Evolutionary conservation across 305 asterid genomes (phyloP), one percentile per base, ranked within the genome.

Genomic region (Fraxinus greggii): DNA sequence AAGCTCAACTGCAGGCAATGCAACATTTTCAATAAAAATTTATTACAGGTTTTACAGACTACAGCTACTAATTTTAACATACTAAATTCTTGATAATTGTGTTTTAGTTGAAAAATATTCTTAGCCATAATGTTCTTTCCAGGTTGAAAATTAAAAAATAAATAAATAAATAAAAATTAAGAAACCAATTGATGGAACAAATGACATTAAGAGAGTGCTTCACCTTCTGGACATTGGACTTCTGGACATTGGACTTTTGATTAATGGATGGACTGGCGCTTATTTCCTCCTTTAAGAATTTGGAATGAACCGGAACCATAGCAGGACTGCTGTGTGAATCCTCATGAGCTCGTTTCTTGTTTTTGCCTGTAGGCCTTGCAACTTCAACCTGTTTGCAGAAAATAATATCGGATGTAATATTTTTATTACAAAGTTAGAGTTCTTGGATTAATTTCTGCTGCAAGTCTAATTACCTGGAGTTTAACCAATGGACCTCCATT

Each of bases 361-460:
- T 94, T 86, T 79, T 90, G 65, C 89, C 96, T 88, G 86, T 81
- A 28, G 99, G 97, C 88, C 94, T 91, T 45, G 99, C 99, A 79
- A 95, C 89, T 90, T 95, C 99, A 81, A 95, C 94, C 99, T 95
- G 90, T 78, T 82, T 84, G 86, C 74, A 89, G 67, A 86, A 36
- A 80, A 69, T 38, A 75, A 74, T 31, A 72, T 48, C 61, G 61
- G 35, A 77, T 35, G 2, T 17, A 69, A 51, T 48, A 76, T 74
- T 69, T 82, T 72, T 75, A 75, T 21, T 45, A 83, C 2, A 74
- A 59, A 35, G 28, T 29, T 73, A 33, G 75, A 78, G 76, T 84
- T 59, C 76, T 81, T 77, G 82, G 51, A 72, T 42, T 72, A 78
- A 74, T 28, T 77, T 78, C 80, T 40, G 59, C 69, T 75, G 85